These are phyloP conservation scores for Globisporangium orthogonon DNA, from an alignment of 352 stramenopile genomes.

Conservation along the genomic window DNA sequence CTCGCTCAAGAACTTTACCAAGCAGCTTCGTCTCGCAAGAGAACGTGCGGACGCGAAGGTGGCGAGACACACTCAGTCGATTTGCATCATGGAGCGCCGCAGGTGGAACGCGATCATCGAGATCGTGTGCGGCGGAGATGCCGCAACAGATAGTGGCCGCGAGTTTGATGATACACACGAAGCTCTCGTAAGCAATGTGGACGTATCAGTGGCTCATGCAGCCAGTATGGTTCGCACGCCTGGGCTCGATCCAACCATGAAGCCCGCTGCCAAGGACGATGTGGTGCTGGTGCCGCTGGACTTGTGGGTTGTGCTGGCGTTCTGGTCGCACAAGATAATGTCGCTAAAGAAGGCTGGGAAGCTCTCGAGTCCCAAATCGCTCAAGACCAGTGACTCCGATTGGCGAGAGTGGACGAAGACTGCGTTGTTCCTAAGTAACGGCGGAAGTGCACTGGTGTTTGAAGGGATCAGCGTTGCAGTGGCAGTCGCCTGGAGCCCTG, in stretches of 20 bases:
- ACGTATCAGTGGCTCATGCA: neutral
- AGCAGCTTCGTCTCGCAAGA: conserved; percentile 9
- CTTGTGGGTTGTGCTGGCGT: conserved; percentile 15
- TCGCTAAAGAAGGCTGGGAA: neutral
- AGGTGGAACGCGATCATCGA: conserved; percentile 9
- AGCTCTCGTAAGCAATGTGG: conserved; percentile 3
- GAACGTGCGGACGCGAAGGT: neutral
- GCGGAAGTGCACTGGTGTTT: conserved; percentile 2
- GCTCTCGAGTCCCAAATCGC: neutral
- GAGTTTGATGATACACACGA: conserved; percentile 3
- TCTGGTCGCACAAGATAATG: conserved; percentile 7
- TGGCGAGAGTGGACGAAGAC: conserved; percentile 11
- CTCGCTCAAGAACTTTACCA: conserved; percentile 9
- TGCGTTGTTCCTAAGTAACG: neutral
- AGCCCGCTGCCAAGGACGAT: neutral
- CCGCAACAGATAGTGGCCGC: too few relatives aligned
- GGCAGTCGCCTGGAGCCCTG: neutral
- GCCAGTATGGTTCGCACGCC: too few relatives aligned
- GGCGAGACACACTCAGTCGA: neutral
- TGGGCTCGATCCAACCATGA: neutral
- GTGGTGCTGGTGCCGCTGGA: conserved; percentile 14
- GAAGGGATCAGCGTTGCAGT: conserved; percentile 4
- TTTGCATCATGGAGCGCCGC: conserved; percentile 9
- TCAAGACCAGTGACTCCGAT: neutral
- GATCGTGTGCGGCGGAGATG: conserved; percentile 1